Evolutionary conservation across 2,329 filamentous ascomycete genomes (phyloP), one percentile per base, ranked within the genome.

Genomic region (Ophiostoma novo-ulmi): DNA sequence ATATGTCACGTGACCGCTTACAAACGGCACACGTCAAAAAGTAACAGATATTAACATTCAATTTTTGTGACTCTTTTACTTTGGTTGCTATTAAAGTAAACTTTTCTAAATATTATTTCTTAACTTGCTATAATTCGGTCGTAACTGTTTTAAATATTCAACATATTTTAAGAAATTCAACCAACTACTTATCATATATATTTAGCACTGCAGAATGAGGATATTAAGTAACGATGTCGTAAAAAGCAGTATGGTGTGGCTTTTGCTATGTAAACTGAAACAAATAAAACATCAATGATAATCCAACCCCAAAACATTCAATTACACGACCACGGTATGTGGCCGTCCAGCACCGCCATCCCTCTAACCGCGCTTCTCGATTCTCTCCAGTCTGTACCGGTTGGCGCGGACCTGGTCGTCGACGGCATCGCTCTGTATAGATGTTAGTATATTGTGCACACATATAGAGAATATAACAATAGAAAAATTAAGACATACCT

Each of bases 381-480:
- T 74, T 20, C 63, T 66, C 67, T 75, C 72, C 35, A 75, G 72
- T 44, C 94, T 94, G 85, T 92, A 88, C 71, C 88, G 68, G 72
- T 75, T 75, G 65, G 70, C 71, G 10, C 88, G 88, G 76, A 94
- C 91, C 77, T 91, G 87, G 75, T 94, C 91, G 79, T 93, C 91
- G 75, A 97, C 91, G 75, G 84, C 86, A 78, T 97, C 93, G 80
- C 89, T 94, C 92, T 92, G 78, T 31, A 39, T 17, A 17, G 20
- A 22, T n/a, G 63, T 65, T 41, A 65, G 63, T 22, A 41, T 13
- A 0, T 63, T 26, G 5, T 35, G 26, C 20, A 1, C 2, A 22
- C 6, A 55, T 35, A 39, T 69, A 64, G 26, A 11, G 13, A 1
- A 5, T 22, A 26, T 31, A 13, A 36, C 20, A 44, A 7, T 36